Percentiles rank a stretch among this genome's conserved stretches.
phyloP scores from a whole-genome alignment of 1,284 basidiomycete genomes.

The Omphalotus olearius region DNA sequence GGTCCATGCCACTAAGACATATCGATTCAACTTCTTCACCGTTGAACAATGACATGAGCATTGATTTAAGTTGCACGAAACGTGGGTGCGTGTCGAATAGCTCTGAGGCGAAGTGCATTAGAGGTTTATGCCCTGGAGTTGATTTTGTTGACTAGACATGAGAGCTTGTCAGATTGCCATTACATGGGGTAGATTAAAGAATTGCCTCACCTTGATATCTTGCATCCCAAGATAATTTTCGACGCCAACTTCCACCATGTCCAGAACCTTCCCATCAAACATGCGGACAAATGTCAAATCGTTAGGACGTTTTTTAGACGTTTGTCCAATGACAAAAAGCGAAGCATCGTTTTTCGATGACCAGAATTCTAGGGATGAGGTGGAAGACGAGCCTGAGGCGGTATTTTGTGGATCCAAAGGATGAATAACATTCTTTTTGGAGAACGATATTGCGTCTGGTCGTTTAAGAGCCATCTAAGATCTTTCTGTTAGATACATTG shows the following conservation, averaged over 20 bases:
- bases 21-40: constrained; percentile 84
- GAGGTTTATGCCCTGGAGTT: constrained; percentile 85
- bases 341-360: constrained; percentile 91
- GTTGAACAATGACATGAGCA: constrained; percentile 89
- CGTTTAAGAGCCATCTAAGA: constrained; percentile 86
- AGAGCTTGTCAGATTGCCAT: not conserved
- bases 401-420: constrained; percentile 79
- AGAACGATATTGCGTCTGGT: constrained; percentile 87
- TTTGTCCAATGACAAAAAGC: constrained; percentile 88
- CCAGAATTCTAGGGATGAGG: constrained; percentile 87
- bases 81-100: constrained; percentile 91
- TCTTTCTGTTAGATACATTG: not conserved
- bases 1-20: constrained; percentile 83
- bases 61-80: constrained; percentile 88
- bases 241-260: constrained; percentile 94
- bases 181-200: constrained; percentile 20
- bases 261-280: constrained; percentile 85
- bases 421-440: constrained; percentile 89
- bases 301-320: constrained; percentile 93
- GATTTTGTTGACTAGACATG: constrained; percentile 73
- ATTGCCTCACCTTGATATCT: constrained; percentile 72
- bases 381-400: constrained; percentile 25
- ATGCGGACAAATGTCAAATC: constrained; percentile 85
- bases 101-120: constrained; percentile 95
- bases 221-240: constrained; percentile 77